Evolutionary conservation across 306 rosid genomes (phyloP), one percentile per base, ranked within the genome.

Genomic region (Alnus rubra): DNA sequence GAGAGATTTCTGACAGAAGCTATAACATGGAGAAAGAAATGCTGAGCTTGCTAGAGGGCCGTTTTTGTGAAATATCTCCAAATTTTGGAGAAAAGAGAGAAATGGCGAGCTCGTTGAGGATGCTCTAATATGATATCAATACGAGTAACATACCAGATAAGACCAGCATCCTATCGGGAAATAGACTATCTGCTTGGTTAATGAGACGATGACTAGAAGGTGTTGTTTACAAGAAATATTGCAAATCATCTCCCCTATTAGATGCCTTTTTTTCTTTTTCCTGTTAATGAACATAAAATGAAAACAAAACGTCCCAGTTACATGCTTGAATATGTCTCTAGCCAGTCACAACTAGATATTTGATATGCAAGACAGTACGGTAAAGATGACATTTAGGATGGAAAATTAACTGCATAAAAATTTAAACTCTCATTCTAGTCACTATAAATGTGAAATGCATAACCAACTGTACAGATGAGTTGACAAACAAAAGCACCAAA

Each of bases 401-500:
- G 48, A 58, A 28, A 60, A 4, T 60, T 18, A 76, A 71, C 68
- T 11, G 51, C 33, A 68, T n/a, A 68, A 64, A 14, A 5, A 44
- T 68, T 68, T 68, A 14, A 68, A 19, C 18, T 62, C 51, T 33
- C 37, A 39, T 48, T 16, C n/a, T n/a, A n/a, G 30, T 37, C 73
- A 15, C 81, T 54, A 76, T 10, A 50, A 53, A 19, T 45, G 19
- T 37, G 9, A 77, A 55, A 39, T 28, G 72, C 72, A 70, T 11
- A n/a, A 52, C 71, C 35, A 48, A 35, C 12, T 35, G 60, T 60
- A 74, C 55, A 6, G 71, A 67, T 49, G 67, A 55, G 52, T 48
- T 19, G 73, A 35, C 37, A n/a, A 74, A 67, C 42, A 42, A n/a
- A 63, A 68, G 14, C 70, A 82, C 77, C 76, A 30, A 82, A 68